Base-by-base conservation (phyloP, 345 rosid genomes). In the Psidium guajava region DNA sequence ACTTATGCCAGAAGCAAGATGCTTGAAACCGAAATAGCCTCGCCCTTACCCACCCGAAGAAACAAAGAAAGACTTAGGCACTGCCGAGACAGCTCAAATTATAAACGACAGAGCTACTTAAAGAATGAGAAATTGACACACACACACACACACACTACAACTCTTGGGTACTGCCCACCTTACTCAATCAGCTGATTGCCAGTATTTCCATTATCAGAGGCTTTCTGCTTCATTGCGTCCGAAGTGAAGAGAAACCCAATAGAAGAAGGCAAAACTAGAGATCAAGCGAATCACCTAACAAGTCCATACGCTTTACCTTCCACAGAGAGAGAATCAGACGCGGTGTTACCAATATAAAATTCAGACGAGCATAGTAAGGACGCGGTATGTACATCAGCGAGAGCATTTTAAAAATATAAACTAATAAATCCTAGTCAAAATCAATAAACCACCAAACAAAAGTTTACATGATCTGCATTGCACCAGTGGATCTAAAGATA, bases 41-140 rank as follows among this genome's bases (percentile, higher is more conserved):
- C 14, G 0, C 36, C 20, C 6, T 69, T 40, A 69, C 1, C 44
- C 12, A 0, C 42, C 42, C 0, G 12, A 32, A 69, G 77, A 21
- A 32, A 69, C 24, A 32, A 18, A 18, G 24, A 69, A 69, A 4
- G 25, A 69, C 47, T 0, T 20, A 11, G 12, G 59, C 13, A 0
- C 24, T 3, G 44, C 77, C 18, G 44, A 69, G 36, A 8, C 77
- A 36, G 77, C 6, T 69, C 77, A 69, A 69, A 69, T 9, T 69
- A 69, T 36, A 69, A 5, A 1, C 22, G 8, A 3, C 8, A 28
- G 22, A 40, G 44, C 77, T 69, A 32, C 24, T 32, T 11, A 8
- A 69, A 8, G 47, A 69, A 18, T 4, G 77, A 32, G 24, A 2
- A 69, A 16, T 69, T 69, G 42, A 61, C 0, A 0, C 20, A 28